Evolutionary conservation across 1,284 basidiomycete species (phyloP), one percentile per base, ranked within the genome.

Genomic region (Ustilago vetiveriae): DNA sequence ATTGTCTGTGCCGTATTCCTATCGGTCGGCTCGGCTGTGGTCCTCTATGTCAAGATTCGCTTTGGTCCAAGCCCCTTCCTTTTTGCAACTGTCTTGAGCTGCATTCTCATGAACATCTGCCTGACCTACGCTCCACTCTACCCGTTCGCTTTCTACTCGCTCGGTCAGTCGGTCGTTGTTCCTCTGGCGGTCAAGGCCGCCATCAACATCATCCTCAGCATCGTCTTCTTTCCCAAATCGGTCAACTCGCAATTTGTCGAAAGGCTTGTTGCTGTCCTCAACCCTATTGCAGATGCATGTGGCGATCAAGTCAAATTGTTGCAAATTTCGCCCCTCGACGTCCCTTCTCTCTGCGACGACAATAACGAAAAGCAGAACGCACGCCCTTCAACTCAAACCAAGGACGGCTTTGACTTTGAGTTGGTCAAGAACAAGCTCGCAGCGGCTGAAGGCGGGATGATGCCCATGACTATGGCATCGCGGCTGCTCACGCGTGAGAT

Each of bases 1-100:
- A 83, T 88, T 37, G 88, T 91, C 41, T 77, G 88, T 5, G 87
- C 84, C 3, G 82, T 88, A 24, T 92, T 90, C 72, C 84, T 91
- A 4, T 88, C 89, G 70, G 40, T 89, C 6, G 90, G 89, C 2
- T 86, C 84, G 40, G 84, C 84, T 0, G 82, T 87, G 52, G 85
- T 90, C 40, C 77, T 90, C n/a, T 91, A 87, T 76, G 79, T 90
- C 66, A 89, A 87, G 77, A 87, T 87, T 3, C 83, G 86, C 26
- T 82, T 86, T 60, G 88, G 89, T 3, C 89, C 89, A 0, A 87
- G 89, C 0, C 89, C 89, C 0, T 88, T 88, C 75, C 81, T 87
- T 5, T 85, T 89, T 55, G 86, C 88, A 0, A 84, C 82, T 29
- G 82, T 90, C 6, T 85, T 90, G 45, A 86, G 58, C 48, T 75